Evolutionary conservation across 306 rosid genomes (phyloP).

Genomic region (Trichosanthes truncata): DNA sequence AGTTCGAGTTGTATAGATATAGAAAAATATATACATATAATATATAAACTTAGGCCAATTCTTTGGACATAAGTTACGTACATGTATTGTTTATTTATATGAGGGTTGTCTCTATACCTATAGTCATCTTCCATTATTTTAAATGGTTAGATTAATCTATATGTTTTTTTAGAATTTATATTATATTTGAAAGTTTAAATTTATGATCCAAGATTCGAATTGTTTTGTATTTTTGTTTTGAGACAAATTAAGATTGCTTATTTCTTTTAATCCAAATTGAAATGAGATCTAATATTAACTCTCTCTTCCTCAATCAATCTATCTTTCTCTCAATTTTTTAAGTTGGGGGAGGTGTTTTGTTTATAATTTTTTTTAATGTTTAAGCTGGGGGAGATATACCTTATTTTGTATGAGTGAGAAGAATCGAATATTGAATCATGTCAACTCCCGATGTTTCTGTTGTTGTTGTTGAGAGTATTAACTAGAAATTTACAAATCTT

Average conservation of each 20-base stretch:
- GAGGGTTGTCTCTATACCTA: background rate
- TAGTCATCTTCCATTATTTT: background rate
- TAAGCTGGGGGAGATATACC: no score
- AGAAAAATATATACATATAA: background rate
- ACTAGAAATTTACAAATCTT: no score
- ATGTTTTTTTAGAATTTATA: background rate
- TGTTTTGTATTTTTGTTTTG: background rate
- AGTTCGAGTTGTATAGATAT: no score
- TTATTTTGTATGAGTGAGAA: no score
- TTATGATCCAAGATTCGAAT: background rate
- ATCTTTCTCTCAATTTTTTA: no score
- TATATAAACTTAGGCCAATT: background rate
- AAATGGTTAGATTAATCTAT: background rate
- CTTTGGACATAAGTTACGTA: background rate
- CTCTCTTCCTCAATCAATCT: no score
- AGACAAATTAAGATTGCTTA: background rate
- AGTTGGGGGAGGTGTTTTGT: no score
- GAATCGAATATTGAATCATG: no score
- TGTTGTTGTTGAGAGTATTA: no score
- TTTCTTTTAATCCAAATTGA: no score
- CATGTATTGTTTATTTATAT: background rate
- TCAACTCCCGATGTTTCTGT: no score
- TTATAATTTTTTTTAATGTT: no score
- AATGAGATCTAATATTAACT: background rate
- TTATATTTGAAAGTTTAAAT: background rate